Base-by-base conservation (phyloP, 2,329 filamentous ascomycete genomes). In the Clonostachys rosea region DNA sequence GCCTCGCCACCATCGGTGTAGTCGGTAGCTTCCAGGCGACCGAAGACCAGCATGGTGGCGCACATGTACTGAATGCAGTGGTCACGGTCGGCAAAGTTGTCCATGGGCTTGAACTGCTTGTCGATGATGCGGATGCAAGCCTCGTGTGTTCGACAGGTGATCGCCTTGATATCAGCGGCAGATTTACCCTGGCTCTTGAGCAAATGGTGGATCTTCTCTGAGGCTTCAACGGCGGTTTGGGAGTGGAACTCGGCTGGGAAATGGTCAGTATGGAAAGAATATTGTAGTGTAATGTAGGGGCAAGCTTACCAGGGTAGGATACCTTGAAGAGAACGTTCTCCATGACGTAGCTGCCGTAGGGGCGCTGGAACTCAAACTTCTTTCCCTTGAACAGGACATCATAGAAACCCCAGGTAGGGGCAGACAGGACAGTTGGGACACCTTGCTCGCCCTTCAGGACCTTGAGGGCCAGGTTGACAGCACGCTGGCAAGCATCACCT, bases 31-130 rank as follows among this genome's bases (percentile, higher is more conserved):
- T 91, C 88, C 53, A 99, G 87, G 56, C 94, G 91, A 68, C 94
- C 90, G 70, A 92, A 97, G 56, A 87, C 86, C 57, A 99, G 86
- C 91, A 97, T 97, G 61, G 90, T 91, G 54, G 91, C 78, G 64
- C 90, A 89, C 94, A 99, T 99, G 83, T 99, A 99, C 76, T 97
- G 94, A 58, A 99, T 92, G 75, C 94, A 99, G 81, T 99, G 94
- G 73, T 99, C 94, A 63, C 94, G 91, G 74, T 99, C 94, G 63
- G 94, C 94, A 64, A 97, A 99, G 84, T 99, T 99, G 78, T 96
- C 91, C 89, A 99, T 95, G 59, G 91, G 86, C 82, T 96, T 97
- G 81, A 96, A 95, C 75, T 99, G 94, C 81, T 99, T 99, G 82
- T 99, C 94, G 62, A 99, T 99, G 73, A 99, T 99, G 62, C 94